Evolutionary conservation across 2,329 filamentous ascomycete species (phyloP).

Genomic region (Scedosporium boydii): DNA sequence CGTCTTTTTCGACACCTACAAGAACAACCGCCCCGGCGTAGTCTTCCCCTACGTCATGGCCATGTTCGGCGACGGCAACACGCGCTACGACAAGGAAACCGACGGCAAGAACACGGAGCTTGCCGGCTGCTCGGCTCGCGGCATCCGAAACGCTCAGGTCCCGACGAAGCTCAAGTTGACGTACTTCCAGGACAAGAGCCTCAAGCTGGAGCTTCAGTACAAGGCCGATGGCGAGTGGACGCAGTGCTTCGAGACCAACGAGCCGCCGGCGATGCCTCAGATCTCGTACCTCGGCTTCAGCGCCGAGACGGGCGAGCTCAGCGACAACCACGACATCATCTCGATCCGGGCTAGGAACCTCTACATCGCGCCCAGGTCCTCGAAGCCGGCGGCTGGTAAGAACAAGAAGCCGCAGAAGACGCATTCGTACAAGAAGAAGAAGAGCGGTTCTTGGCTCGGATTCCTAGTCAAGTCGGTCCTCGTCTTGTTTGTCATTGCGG

Average conservation of each 20-base stretch:
- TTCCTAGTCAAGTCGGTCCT: conserved; percentile 74
- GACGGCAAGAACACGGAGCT: conserved; percentile 92
- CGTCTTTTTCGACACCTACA: conserved; percentile 97
- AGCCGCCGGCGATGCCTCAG: conserved; percentile 67
- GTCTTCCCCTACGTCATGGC: conserved; percentile 98
- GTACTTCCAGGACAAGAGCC: conserved; percentile 91
- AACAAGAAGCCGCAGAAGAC: conserved; percentile 18
- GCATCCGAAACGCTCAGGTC: conserved; percentile 68
- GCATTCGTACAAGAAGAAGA: conserved; percentile 17
- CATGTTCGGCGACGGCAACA: conserved; percentile 90
- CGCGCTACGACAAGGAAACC: conserved; percentile 81
- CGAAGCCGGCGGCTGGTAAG: conserved; percentile 21
- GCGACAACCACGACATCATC: conserved; percentile 96
- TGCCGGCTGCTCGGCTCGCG: conserved; percentile 88
- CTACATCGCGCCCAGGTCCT: conserved; percentile 52
- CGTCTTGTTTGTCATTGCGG: conserved; percentile 59
- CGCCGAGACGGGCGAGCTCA: conserved; percentile 90
- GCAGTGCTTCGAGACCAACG: conserved; percentile 70
- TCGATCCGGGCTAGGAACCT: conserved; percentile 79
- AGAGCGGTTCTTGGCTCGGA: conserved; percentile 47
- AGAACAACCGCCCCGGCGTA: conserved; percentile 93
- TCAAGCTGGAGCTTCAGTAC: conserved; percentile 90
- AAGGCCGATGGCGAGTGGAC: conserved; percentile 84
- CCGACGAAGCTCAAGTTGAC: conserved; percentile 83
- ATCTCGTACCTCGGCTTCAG: conserved; percentile 68